phyloP scores from a whole-genome alignment of 768 basidiomycete species.

The Podaxis pistillaris region DNA sequence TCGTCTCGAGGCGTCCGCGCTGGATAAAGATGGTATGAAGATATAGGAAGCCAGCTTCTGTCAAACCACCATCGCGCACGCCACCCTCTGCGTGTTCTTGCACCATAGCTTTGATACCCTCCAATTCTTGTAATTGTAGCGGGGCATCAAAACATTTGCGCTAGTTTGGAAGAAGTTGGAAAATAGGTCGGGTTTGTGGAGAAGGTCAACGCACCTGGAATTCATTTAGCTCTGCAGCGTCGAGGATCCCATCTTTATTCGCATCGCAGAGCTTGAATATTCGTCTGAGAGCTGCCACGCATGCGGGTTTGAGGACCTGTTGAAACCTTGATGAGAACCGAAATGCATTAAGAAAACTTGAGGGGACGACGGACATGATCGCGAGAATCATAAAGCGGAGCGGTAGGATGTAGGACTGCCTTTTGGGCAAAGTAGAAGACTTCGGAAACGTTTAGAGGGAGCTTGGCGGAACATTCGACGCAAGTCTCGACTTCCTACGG shows the following conservation, averaged over 20 bases:
- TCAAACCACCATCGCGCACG: conserved; percentile 77
- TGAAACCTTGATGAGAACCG: conserved; percentile 8
- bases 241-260: conserved; percentile 91
- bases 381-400: conserved; percentile 93
- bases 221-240: conserved; percentile 89
- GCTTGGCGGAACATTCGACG: conserved; percentile 93
- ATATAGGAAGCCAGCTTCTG: conserved; percentile 90
- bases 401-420: conserved; percentile 94
- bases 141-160: conserved; percentile 95
- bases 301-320: conserved; percentile 90
- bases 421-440: conserved; percentile 99
- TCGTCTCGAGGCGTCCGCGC: conserved; percentile 91
- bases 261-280: conserved; percentile 97
- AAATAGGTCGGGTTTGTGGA: background rate
- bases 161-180: conserved; percentile 36
- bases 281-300: conserved; percentile 80
- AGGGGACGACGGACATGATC: conserved; percentile 68
- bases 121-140: conserved; percentile 87
- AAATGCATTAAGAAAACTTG: conserved; percentile 4
- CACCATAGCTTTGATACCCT: conserved; percentile 95
- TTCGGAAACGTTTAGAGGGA: conserved; percentile 90
- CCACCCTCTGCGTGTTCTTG: conserved; percentile 73
- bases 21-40: conserved; percentile 98
- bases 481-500: conserved; percentile 95
- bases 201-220: conserved; percentile 69